phyloP scores from a whole-genome alignment of 495 filamentous ascomycete genomes.

The Trichoderma erinaceum region DNA sequence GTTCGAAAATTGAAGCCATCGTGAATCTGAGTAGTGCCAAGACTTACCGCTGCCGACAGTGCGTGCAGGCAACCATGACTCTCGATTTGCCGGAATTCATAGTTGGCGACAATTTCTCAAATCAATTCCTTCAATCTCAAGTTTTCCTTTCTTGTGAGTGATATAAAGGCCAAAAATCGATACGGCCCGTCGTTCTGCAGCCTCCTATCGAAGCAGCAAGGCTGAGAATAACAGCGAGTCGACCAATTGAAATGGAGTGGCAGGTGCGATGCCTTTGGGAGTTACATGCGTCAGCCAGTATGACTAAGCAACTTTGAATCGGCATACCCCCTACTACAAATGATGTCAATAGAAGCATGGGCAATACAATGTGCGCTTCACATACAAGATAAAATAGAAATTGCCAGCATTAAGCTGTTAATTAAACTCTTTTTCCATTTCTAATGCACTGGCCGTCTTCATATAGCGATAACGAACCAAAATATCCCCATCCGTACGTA shows the following conservation, averaged over 20 bases:
- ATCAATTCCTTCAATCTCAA: background rate
- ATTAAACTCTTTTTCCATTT: background rate
- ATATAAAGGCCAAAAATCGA: background rate
- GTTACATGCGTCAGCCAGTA: no score
- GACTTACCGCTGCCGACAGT: slow-evolving; percentile 2
- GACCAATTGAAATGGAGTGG: background rate
- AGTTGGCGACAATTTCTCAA: background rate
- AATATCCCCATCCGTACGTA: background rate
- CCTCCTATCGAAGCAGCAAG: background rate
- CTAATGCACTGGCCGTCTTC: background rate
- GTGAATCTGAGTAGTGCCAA: background rate
- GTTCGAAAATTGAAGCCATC: background rate
- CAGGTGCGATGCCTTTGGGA: background rate
- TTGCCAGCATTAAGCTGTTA: no score
- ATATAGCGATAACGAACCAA: background rate
- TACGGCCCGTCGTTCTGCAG: background rate
- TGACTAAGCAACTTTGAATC: no score
- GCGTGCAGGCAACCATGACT: slow-evolving; percentile 3
- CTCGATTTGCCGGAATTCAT: background rate
- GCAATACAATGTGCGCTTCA: no score
- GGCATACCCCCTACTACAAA: no score
- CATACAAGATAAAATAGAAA: no score
- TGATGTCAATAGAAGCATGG: no score
- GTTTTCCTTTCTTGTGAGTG: no score
- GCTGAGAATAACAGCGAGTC: background rate